Base-by-base conservation (phyloP, 441 rosid genomes). In the Corymbia citriodora region DNA sequence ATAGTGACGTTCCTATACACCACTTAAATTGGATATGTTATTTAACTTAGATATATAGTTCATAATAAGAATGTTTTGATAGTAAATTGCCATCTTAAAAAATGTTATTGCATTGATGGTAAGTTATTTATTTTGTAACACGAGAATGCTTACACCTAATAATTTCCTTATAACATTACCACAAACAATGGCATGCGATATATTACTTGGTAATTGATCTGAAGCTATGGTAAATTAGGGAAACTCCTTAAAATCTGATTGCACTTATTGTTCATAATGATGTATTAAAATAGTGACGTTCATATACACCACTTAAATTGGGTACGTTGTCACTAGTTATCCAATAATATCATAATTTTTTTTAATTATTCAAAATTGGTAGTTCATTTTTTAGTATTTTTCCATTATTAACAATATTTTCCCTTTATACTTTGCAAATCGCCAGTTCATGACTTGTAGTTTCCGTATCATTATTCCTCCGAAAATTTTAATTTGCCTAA, bases 41-140 rank as follows among this genome's bases (percentile, higher is more conserved):
- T n/a, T n/a, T n/a, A n/a, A 61, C 27, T 0, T 0, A 12, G 17
- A 31, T 61, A 61, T 61, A 11, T 1, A 61, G 8, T 27, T 27
- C 8, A n/a, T 27, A 27, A 61, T n/a, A 5, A 27, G 31, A 61
- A 59, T 57, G 27, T 10, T 21, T 21, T 57, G 27, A 57, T 21
- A 18, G 70, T 29, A 7, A 27, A 15, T 63, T 29, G 29, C 33
- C n/a, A n/a, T n/a, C 8, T 63, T 63, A 7, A 63, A 29, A 7
- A 5, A 29, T 29, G n/a, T 63, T 29, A 63, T 17, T 6, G n/a
- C 33, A 14, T 63, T 63, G 72, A 63, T 27, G 36, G 36, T 14
- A 9, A 63, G 1, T 14, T 63, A 63, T 13, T 63, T 27, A 13
- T 63, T 29, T 63, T 6, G 1, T 23, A 61, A 25, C 31, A 61